Conservation (phyloP, 2,329 filamentous ascomycete genomes). For the Zymoseptoria pseudotritici region DNA sequence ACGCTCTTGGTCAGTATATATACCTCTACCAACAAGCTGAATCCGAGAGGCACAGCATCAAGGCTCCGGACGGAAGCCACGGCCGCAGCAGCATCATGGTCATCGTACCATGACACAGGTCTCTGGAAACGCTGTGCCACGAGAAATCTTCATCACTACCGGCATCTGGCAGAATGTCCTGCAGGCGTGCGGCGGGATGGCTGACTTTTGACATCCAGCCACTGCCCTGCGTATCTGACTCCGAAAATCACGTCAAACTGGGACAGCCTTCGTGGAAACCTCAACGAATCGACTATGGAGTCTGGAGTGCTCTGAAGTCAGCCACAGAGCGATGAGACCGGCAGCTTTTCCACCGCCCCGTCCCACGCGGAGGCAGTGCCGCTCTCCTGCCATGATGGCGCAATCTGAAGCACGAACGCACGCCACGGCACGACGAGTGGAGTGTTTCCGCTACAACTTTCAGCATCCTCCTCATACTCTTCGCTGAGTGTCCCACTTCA, state of each 20-base stretch:
- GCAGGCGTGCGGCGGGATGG: neutral
- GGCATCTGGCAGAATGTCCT: neutral
- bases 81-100: neutral
- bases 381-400: neutral
- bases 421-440: neutral
- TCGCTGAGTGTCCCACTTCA: neutral
- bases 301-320: neutral
- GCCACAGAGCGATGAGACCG: neutral
- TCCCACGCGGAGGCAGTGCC: neutral
- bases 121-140: neutral
- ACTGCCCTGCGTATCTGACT: neutral
- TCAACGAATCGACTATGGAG: neutral
- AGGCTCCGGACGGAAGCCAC: neutral
- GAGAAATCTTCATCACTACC: neutral
- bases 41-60: neutral
- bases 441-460: neutral
- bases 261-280: neutral
- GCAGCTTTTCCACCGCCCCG: neutral
- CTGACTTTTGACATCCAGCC: neutral
- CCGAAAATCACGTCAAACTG: neutral
- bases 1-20: neutral
- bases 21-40: neutral
- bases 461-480: neutral
- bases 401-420: neutral
- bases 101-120: neutral